These are phyloP conservation scores for Pogostemon cablin DNA, from an alignment of 257 asterid genomes.

Conservation along the genomic window DNA sequence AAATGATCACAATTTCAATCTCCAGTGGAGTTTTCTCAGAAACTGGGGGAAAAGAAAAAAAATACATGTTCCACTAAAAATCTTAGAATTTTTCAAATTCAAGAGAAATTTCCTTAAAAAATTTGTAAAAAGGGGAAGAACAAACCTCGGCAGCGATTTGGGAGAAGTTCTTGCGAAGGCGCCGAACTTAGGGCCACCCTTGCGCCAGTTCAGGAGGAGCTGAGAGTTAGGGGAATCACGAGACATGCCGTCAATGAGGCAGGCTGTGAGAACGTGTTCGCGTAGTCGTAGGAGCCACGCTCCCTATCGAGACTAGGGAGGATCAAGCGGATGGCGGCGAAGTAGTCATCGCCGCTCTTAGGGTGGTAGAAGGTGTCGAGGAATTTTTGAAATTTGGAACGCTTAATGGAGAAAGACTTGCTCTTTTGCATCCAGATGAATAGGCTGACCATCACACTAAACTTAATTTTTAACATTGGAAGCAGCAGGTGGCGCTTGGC, in stretches of 20 bases:
- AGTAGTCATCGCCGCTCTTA: conserved; percentile 61
- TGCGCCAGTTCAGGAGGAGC: conserved; percentile 99
- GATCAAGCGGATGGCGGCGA: conserved; percentile 80
- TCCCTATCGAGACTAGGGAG: conserved; percentile 86
- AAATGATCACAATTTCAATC: neutral
- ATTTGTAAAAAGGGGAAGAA: neutral
- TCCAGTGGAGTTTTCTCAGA: neutral
- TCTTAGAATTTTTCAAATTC: neutral
- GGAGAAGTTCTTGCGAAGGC: conserved; percentile 80
- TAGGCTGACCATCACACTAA: conserved; percentile 81
- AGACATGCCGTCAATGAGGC: conserved; percentile 84
- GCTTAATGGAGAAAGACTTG: conserved; percentile 63
- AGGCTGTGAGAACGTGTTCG: conserved; percentile 90
- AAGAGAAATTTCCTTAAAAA: neutral
- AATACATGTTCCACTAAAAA: neutral
- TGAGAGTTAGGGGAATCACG: conserved; percentile 88
- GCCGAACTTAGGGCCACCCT: conserved; percentile 85
- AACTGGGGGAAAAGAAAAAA: neutral
- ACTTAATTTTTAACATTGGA: conserved; percentile 63
- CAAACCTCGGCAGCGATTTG: conserved; percentile 32
- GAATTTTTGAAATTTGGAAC: conserved; percentile 85
- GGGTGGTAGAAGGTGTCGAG: conserved; percentile 84
- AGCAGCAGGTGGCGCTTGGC: conserved; percentile 17
- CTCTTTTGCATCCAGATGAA: conserved; percentile 87
- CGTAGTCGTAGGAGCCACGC: conserved; percentile 88